Base-by-base conservation (phyloP, 2,329 filamentous ascomycete genomes). In the Colletotrichum abscissum region DNA sequence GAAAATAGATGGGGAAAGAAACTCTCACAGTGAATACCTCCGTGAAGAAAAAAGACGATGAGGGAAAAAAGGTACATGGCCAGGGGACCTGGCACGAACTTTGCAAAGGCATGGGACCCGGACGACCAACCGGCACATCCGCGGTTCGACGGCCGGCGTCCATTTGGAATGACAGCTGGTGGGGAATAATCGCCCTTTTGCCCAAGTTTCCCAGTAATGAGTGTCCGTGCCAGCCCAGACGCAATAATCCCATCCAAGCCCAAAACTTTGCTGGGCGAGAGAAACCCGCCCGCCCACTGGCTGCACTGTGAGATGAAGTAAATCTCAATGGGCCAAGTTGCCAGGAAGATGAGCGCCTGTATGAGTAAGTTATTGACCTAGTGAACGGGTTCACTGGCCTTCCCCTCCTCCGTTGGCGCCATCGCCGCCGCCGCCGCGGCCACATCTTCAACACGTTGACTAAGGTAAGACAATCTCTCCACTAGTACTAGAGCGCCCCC, bases 81-180 rank as follows among this genome's bases (percentile, higher is more conserved):
- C 49, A 33, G 62, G 62, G 62, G 46, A n/a, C 62, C 62, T 22
- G 62, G 62, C 8, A 22, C 54, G 46, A 49, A 26, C 46, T 54
- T 38, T 46, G 28, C 9, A 33, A 54, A 54, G 38, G 52, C 33
- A 14, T 42, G 30, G 49, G 52, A 49, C 38, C 52, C 33, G 57
- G 46, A 26, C 42, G n/a, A 64, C 58, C 71, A 73, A 71, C 71
- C 71, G 71, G 71, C 71, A 73, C 67, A 73, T 73, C 71, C 71
- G 67, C 71, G 71, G 67, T 65, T 62, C 70, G 56, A 59, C 63
- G 52, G 11, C 33, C 24, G 24, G 49, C 24, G 60, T 54, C 60
- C 62, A 73, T 73, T 73, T 60, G 71, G 67, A 71, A 70, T 73
- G 67, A 73, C 67, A 73, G 67, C 71, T n/a, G 22, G 70, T 70